phyloP scores from a whole-genome alignment of 306 rosid species.

The Cucumis melo region DNA sequence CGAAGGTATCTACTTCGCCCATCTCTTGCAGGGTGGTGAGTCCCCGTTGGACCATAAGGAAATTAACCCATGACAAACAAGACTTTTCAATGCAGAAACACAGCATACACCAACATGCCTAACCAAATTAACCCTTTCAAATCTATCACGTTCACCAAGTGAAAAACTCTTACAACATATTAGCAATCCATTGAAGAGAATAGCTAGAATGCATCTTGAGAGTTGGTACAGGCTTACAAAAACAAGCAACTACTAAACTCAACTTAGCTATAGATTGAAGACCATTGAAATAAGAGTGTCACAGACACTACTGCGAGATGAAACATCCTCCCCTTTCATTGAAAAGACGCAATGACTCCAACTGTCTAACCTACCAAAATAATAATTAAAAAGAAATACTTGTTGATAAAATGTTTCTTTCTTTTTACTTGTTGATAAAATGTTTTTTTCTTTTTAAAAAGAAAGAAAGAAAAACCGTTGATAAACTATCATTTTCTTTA shows the following conservation, averaged over 20 bases:
- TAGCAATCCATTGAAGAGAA: background rate
- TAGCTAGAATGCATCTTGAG: background rate
- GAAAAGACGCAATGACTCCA: background rate
- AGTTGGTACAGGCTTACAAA: background rate
- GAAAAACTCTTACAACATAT: background rate
- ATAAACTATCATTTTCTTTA: background rate
- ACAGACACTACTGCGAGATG: background rate
- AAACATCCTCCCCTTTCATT: background rate
- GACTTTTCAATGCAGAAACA: background rate
- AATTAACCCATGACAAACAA: background rate
- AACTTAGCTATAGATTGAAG: background rate
- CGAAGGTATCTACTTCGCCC: no score
- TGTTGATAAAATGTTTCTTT: no score
- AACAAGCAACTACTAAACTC: background rate
- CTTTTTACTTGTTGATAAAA: no score
- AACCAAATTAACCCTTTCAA: background rate
- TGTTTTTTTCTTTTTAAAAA: background rate
- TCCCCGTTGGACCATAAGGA: no score
- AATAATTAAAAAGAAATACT: background rate
- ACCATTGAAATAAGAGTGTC: background rate
- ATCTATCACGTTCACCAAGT: background rate
- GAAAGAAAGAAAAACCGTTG: background rate
- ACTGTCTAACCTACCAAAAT: background rate
- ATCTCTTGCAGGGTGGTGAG: no score
- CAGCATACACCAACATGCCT: background rate